Base-by-base conservation (phyloP, 2,329 filamentous ascomycete genomes). In the Stemphylium vesicarium region DNA sequence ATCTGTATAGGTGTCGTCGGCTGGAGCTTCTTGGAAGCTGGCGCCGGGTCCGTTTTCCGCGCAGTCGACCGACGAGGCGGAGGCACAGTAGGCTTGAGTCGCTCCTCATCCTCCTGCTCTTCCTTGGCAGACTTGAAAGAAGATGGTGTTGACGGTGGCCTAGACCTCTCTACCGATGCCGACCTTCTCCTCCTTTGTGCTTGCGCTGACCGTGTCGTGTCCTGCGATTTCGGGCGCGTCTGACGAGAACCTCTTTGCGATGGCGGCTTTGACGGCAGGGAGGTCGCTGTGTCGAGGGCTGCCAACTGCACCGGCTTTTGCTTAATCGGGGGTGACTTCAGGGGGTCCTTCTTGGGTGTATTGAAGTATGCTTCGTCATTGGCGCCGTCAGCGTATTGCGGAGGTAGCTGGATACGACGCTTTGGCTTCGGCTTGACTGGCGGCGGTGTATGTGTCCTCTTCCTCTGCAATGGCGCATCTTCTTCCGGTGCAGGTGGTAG, bases 101-200 rank as follows among this genome's bases (percentile, higher is more conserved):
- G 74, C 29, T 64, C 63, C 1, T 66, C 60, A 15, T 69, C 65
- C 6, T 69, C 68, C 50, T 73, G 68, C 13, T 69, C 67, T 50
- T 75, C 73, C 22, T 63, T 69, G 2, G 75, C 74, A 20, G 73
- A 75, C 32, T 68, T 68, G 53, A 74, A 75, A 1, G 72, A 74
- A 0, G 66, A 60, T 8, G 72, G 70, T 2, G 72, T 73, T 0
- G 69, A 70, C 2, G 66, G 64, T 3, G 58, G 59, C 15, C 70
- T 65, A 22, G 62, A 52, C 24, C 70, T 69, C 13, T 68, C 68
- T 20, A 69, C 22, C 8, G 72, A 72, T 9, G 61, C 64, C 8
- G 71, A 69, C 2, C 69, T 26, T 12, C 60, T 63, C 41, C 64
- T 62, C 38, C 59, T 61, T 4, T 60, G 57, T n/a, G 50, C 42